phyloP scores from a whole-genome alignment of 2,329 filamentous ascomycete species.

The Ceratocystis variospora region DNA sequence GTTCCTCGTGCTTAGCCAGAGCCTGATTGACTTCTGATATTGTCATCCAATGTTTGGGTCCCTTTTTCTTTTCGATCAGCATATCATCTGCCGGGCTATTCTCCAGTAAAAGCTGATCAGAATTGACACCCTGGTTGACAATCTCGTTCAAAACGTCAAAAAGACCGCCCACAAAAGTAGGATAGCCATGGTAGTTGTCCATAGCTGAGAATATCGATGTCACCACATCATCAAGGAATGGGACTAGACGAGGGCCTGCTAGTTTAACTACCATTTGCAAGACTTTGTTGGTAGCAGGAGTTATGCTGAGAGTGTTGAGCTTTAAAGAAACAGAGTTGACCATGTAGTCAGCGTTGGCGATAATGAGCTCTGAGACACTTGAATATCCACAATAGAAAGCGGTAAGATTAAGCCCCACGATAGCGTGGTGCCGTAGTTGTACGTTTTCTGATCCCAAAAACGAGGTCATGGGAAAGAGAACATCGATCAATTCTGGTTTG shows the following conservation, averaged over 20 bases:
- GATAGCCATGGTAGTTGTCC: constrained; percentile 92
- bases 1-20: constrained; percentile 43
- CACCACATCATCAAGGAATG: constrained; percentile 83
- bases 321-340: constrained; percentile 83
- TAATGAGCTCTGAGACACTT: constrained; percentile 62
- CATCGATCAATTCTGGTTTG: constrained; percentile 73
- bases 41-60: constrained; percentile 24
- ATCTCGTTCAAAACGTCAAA: constrained; percentile 74
- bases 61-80: constrained; percentile 33
- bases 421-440: constrained; percentile 63
- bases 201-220: constrained; percentile 82
- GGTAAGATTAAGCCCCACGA: constrained; percentile 70
- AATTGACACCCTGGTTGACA: constrained; percentile 64
- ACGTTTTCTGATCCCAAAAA: constrained; percentile 59
- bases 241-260: constrained; percentile 66
- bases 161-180: constrained; percentile 66
- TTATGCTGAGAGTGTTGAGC: constrained; percentile 83
- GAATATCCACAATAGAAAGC: constrained; percentile 60
- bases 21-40: constrained; percentile 39
- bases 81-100: constrained; percentile 25
- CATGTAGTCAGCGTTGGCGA: constrained; percentile 91
- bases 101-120: constrained; percentile 36
- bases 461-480: constrained; percentile 83
- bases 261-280: constrained; percentile 87
- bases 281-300: constrained; percentile 79